Base-by-base conservation (phyloP, 2,329 filamentous ascomycete genomes). In the Didymellaceae sp. region DNA sequence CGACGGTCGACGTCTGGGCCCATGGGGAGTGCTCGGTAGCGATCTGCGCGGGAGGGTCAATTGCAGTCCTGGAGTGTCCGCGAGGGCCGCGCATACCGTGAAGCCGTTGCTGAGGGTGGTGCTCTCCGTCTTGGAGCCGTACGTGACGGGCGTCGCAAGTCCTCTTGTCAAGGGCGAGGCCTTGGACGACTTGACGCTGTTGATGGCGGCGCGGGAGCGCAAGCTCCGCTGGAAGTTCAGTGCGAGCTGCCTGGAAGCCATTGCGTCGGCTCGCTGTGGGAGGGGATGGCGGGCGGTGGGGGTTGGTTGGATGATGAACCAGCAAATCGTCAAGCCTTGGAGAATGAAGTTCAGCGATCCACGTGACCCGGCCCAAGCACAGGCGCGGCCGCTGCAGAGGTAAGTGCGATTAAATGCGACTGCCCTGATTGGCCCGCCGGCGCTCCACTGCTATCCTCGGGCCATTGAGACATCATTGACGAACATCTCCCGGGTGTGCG, bases 211-310 rank as follows among this genome's bases (percentile, higher is more conserved):
- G 78, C 91, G 90, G 81, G 82, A 90, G 83, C 91, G 90, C 80
- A 96, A 83, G 80, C 89, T 89, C 81, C 90, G 87, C 78, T 91
- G 86, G 74, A 97, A 86, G 83, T 92, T 96, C 79, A 95, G 85
- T 83, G 92, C 92, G 82, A 97, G 86, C 87, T 91, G 90, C 86
- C 92, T 86, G 79, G 93, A 96, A 82, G 93, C 93, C 93, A 97
- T 97, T 76, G 76, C 71, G 61, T 63, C 55, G 59, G 65, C 62
- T 69, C 60, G 64, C 61, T 49, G 53, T 64, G 50, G 51, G 58
- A 52, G 59, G 52, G 53, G 55, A 61, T 55, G 58, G 59, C 62
- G 62, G 63, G 51, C 57, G 67, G 55, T 62, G 47, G 71, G 54
- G 54, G 51, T 51, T 55, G 57, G 56, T 55, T 56, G 49, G 54